Conservation (phyloP, 2,329 filamentous ascomycete genomes). For the Colletotrichum higginsianum region DNA sequence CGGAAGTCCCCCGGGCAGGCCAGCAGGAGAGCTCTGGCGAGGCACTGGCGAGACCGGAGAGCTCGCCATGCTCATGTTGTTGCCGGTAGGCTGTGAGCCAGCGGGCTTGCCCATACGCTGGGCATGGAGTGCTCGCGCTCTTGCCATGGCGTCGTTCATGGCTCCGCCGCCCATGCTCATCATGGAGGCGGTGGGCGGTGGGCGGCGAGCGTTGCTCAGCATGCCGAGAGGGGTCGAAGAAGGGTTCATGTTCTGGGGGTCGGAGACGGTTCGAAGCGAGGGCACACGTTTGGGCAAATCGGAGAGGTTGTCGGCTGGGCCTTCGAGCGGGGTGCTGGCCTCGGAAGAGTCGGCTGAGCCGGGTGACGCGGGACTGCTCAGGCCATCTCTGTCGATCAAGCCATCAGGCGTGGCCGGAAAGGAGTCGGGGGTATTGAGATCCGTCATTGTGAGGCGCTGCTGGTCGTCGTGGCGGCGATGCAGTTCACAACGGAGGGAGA, state of each 20-base stretch:
- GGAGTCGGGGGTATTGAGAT: conserved; percentile 50
- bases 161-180: conserved; percentile 45
- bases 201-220: conserved; percentile 76
- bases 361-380: conserved; percentile 59
- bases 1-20: conserved; percentile 60
- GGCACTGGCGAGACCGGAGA: conserved; percentile 48
- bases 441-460: conserved; percentile 34
- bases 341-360: conserved; percentile 63
- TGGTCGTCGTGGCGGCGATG: background rate
- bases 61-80: conserved; percentile 49
- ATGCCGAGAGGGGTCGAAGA: conserved; percentile 89
- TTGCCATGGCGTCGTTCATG: conserved; percentile 61
- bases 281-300: conserved; percentile 67
- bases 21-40: conserved; percentile 45
- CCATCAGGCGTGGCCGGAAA: conserved; percentile 65
- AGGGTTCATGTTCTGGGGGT: conserved; percentile 77
- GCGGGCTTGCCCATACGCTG: conserved; percentile 61
- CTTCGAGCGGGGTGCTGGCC: conserved; percentile 64
- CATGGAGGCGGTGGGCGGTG: conserved; percentile 58
- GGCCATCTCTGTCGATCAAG: conserved; percentile 50
- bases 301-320: conserved; percentile 49
- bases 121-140: conserved; percentile 63
- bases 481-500: conserved; percentile 3
- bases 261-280: conserved; percentile 72
- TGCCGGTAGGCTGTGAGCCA: conserved; percentile 42